phyloP scores from a whole-genome alignment of 306 rosid genomes.

The Sesbania bispinosa region DNA sequence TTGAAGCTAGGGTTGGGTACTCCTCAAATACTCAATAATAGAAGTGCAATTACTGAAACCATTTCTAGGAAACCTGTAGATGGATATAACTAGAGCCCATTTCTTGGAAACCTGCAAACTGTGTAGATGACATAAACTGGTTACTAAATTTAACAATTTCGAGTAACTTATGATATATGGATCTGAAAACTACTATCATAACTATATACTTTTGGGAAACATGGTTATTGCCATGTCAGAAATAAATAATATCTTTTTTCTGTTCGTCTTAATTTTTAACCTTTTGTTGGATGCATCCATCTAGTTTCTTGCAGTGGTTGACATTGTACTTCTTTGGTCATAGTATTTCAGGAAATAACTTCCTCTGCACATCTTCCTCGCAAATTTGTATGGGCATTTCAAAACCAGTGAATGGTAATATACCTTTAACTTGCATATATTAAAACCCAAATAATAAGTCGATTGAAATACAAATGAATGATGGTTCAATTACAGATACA shows the following conservation, averaged over 20 bases:
- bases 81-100: neutral
- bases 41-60: neutral
- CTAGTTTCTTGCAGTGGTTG: slow-evolving; percentile 18
- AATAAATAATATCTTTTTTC: neutral
- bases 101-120: neutral
- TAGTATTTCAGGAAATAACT: slow-evolving; percentile 81
- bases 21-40: neutral
- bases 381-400: slow-evolving; percentile 48
- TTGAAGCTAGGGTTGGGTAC: neutral
- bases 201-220: neutral
- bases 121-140: neutral
- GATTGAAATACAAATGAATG: neutral
- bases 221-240: neutral
- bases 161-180: neutral
- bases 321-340: slow-evolving; percentile 28
- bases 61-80: neutral
- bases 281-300: neutral
- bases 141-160: neutral
- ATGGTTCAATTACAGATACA: slow-evolving; percentile 48
- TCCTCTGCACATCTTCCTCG: slow-evolving; percentile 60
- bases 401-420: slow-evolving; percentile 71
- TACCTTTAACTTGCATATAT: slow-evolving; percentile 14
- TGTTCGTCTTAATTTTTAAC: neutral
- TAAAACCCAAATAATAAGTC: slow-evolving; percentile 8
- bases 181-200: neutral